Percentiles rank a stretch among this genome's conserved stretches.
These are phyloP conservation scores for Gracilaria caudata DNA, from an alignment of 23 red algal genomes.

Conservation along the genomic window DNA sequence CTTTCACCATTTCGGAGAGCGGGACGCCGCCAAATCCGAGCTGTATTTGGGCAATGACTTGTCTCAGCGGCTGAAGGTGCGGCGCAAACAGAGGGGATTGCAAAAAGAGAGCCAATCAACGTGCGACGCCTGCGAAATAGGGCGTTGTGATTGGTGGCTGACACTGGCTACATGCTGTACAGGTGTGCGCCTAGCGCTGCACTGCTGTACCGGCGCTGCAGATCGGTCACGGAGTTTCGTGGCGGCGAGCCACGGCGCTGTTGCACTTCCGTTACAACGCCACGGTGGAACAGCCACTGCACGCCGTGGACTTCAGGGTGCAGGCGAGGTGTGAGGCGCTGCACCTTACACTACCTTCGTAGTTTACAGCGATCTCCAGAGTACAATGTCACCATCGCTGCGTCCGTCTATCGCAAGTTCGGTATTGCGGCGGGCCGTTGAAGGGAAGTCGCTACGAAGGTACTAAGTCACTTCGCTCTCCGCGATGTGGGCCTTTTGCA, in stretches of 20 bases:
- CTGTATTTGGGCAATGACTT: neutral
- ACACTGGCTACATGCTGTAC: neutral
- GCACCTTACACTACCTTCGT: too few relatives aligned
- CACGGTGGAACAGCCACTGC: neutral
- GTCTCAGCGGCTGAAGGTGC: neutral
- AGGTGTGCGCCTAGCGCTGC: neutral
- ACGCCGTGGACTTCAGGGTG: too few relatives aligned
- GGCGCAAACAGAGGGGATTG: neutral
- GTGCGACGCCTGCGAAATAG: neutral
- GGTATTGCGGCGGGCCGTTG: neutral
- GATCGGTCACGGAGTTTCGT: neutral
- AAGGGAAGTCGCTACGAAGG: neutral
- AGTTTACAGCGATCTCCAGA: too few relatives aligned
- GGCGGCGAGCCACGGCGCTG: neutral
- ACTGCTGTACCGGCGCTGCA: neutral
- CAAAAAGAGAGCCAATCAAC: neutral
- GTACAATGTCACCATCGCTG: too few relatives aligned
- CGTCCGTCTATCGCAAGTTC: too few relatives aligned
- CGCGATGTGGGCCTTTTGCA: conserved; percentile 1
- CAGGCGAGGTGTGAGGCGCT: too few relatives aligned
- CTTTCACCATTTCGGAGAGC: too few relatives aligned
- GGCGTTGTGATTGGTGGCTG: neutral
- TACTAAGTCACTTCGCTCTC: neutral
- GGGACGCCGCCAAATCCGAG: too few relatives aligned
- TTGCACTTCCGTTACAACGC: neutral